Conservation (phyloP, 768 basidiomycete species). For the Ramaria rubella region DNA sequence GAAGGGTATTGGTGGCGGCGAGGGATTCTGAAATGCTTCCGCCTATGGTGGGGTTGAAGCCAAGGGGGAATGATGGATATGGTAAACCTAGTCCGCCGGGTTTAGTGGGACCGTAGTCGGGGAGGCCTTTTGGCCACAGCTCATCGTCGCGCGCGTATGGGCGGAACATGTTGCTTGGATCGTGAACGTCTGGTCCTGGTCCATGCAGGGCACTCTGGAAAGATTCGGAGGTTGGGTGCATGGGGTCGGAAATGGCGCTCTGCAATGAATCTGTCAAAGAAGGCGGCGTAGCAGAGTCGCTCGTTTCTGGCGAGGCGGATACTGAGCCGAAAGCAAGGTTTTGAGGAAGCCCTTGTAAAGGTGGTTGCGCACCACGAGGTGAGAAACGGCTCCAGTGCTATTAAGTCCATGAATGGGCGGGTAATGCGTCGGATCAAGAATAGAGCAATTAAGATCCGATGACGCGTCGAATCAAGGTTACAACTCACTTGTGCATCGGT, state of each 20-base stretch:
- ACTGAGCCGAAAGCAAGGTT: background rate
- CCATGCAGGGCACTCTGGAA: background rate
- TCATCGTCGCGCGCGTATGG: background rate
- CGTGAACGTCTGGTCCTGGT: background rate
- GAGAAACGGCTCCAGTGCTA: conserved; percentile 3
- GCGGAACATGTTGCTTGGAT: background rate
- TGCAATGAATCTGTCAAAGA: background rate
- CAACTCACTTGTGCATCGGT: background rate
- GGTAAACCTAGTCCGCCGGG: background rate
- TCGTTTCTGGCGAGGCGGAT: conserved; percentile 1
- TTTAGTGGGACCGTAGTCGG: background rate
- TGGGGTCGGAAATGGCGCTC: background rate
- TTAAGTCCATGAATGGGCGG: background rate
- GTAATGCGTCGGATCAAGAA: background rate
- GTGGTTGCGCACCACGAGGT: background rate
- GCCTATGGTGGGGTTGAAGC: background rate
- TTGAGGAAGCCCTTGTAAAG: background rate
- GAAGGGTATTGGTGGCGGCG: background rate
- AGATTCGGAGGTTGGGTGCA: background rate
- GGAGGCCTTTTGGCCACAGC: background rate
- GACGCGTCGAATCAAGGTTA: background rate
- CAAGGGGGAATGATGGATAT: background rate
- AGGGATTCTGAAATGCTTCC: background rate
- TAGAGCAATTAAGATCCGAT: background rate
- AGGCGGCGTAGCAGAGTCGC: background rate